Evolutionary conservation across 1,284 basidiomycete species (phyloP).

Genomic region (Apiotrichum siamense): DNA sequence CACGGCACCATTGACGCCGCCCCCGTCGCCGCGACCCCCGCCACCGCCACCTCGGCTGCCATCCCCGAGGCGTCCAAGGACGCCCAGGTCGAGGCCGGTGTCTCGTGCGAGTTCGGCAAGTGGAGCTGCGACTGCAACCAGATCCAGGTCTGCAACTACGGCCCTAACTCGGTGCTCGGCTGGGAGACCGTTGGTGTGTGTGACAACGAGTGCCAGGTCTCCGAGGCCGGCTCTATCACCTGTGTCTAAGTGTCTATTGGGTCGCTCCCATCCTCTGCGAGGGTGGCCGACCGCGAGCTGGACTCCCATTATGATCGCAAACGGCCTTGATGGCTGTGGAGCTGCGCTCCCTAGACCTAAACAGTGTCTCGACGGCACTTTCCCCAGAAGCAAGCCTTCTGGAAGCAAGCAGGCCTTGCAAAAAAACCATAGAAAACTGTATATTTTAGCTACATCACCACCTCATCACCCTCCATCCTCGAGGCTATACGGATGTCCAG

Average conservation of each 20-base stretch:
- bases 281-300: too few species aligned
- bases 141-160: slow-evolving; percentile 30
- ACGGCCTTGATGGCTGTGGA: too few species aligned
- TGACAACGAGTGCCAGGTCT: slow-evolving; percentile 8
- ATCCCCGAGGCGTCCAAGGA: background rate
- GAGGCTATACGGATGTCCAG: too few species aligned
- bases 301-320: too few species aligned
- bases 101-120: slow-evolving; percentile 27
- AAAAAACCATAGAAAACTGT: too few species aligned
- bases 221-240: background rate
- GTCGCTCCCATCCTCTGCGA: too few species aligned
- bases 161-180: slow-evolving; percentile 6
- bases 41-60: background rate
- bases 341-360: too few species aligned
- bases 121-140: slow-evolving; percentile 27
- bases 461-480: too few species aligned
- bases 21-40: background rate
- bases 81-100: slow-evolving; percentile 13
- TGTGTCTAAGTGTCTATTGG: background rate
- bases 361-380: too few species aligned
- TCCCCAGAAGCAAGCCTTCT: too few species aligned
- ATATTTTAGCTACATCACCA: too few species aligned
- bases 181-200: slow-evolving; percentile 14
- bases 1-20: background rate
- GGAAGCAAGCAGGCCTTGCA: too few species aligned